Evolutionary conservation across 768 basidiomycete species (phyloP).

Genomic region (Termitomyces sp.): DNA sequence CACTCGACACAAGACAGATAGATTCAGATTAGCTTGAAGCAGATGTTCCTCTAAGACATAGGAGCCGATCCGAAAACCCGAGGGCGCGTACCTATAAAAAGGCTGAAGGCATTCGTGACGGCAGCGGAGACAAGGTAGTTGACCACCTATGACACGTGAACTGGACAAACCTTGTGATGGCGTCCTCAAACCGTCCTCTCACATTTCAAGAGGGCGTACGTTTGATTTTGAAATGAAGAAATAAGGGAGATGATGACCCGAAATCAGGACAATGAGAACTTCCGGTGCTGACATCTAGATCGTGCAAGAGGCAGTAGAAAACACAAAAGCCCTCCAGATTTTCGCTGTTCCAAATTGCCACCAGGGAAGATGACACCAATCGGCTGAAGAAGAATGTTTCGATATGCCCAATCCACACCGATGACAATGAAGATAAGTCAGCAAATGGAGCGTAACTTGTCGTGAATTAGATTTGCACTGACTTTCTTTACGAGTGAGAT

Average conservation of each 20-base stretch:
- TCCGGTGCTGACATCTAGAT: conserved; percentile 72
- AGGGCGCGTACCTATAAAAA: background rate
- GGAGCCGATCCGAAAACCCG: background rate
- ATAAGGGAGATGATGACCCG: conserved; percentile 91
- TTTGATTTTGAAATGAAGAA: conserved; percentile 99
- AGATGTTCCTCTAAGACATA: too few species aligned
- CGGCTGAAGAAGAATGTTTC: too few species aligned
- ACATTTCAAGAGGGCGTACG: conserved; percentile 55
- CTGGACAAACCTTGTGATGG: too few species aligned
- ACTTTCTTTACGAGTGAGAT: conserved; percentile 98
- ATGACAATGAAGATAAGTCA: background rate
- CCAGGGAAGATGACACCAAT: conserved; percentile 48
- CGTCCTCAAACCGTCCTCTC: background rate
- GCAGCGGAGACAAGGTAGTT: background rate
- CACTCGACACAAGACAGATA: too few species aligned
- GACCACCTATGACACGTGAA: too few species aligned
- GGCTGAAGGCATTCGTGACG: background rate
- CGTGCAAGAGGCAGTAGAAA: conserved; percentile 98
- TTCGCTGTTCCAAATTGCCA: conserved; percentile 94
- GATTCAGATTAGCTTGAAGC: too few species aligned
- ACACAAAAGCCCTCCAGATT: conserved; percentile 97
- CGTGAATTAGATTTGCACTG: conserved; percentile 30
- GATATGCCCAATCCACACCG: conserved; percentile 85
- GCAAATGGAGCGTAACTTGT: background rate
- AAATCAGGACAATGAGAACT: background rate